Evolutionary conservation across 306 rosid species (phyloP).

Genomic region (Pyrus bretschneideri): DNA sequence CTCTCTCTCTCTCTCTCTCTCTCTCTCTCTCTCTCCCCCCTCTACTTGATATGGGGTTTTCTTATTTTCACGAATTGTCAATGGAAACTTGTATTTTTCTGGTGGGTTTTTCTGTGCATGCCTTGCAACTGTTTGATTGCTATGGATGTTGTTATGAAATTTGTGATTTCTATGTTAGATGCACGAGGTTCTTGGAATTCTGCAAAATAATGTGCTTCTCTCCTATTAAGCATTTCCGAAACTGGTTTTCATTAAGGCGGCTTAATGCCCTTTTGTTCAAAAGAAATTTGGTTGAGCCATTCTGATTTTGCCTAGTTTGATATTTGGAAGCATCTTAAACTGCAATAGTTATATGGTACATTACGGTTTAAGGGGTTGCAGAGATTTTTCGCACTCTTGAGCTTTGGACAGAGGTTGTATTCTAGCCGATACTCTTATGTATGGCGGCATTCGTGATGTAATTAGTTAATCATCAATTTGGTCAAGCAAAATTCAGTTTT

Average conservation of each 20-base stretch:
- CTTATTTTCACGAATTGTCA: not conserved
- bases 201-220: not conserved
- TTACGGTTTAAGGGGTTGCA: not conserved
- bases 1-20: not conserved
- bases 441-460: not conserved
- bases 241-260: not conserved
- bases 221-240: not conserved
- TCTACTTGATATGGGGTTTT: not conserved
- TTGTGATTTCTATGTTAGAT: not conserved
- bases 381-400: not conserved
- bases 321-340: not conserved
- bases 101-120: not conserved
- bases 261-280: not conserved
- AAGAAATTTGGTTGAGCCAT: not conserved
- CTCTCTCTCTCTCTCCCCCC: not conserved
- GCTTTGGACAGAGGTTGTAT: not conserved
- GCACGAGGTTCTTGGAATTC: not conserved
- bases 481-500: not conserved
- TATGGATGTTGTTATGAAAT: not conserved
- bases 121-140: not conserved
- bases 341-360: not conserved
- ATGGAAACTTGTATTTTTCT: not conserved
- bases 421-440: not conserved
- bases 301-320: not conserved
- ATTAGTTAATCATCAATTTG: not conserved